Base-by-base conservation (phyloP, 2,329 filamentous ascomycete species). In the Ascochyta pisi region DNA sequence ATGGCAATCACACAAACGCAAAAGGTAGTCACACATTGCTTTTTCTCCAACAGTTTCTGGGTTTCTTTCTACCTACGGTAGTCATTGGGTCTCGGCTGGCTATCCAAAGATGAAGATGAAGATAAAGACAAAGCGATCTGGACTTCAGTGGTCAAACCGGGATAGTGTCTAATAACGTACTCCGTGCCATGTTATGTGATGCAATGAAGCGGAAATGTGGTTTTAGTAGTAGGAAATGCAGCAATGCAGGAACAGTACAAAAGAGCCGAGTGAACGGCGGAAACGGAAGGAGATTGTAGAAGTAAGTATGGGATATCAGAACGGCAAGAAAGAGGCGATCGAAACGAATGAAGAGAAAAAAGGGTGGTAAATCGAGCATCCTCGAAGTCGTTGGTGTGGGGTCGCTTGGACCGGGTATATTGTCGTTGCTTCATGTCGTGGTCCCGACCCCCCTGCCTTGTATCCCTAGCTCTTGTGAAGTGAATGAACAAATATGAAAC, bases 401-500 rank as follows among this genome's bases (percentile, higher is more conserved):
- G 39, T 51, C 53, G 43, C 38, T 38, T 51, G 43, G 42, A 56
- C 53, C 53, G 53, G 53, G 53, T 56, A 56, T 56, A 38, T 51
- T 56, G 53, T 47, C 53, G 43, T 56, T 56, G 53, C 48, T 54
- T 56, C 53, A 50, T 56, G 48, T 50, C 26, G 43, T 56, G 53
- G 53, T 56, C 53, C 42, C 38, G 53, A 51, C 22, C 53, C 53
- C 35, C 37, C 15, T 51, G 37, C 40, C 52, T 44, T 50, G 41
- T 55, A 29, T 50, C 48, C 53, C 47, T 51, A 56, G 47, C 47
- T 47, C 53, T 56, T 50, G 19, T 43, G 53, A 56, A 56, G 22
- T 27, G 43, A 51, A 56, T 35, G 33, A 43, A 51, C 31, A 26
- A 13, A 23, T 39, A 45, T 26, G 47, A 56, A 56, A 56, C n/a